A percentile compares a stretch with the other conserved stretches of the same genome.
Evolutionary conservation across 2,329 filamentous ascomycete genomes (phyloP).

Genomic region (Rutstroemia sp.): DNA sequence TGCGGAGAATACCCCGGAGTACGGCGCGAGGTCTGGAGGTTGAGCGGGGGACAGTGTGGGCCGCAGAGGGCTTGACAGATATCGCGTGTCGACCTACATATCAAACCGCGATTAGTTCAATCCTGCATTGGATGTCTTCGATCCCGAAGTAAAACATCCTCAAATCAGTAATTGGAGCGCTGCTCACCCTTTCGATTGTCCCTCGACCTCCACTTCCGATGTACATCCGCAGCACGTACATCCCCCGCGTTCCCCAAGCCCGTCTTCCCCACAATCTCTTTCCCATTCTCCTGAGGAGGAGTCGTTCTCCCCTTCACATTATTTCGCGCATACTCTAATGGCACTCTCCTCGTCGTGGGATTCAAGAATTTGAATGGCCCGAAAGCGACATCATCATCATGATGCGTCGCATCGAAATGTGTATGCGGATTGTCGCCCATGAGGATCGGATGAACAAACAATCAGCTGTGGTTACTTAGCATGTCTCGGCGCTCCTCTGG

Average conservation of each 20-base stretch:
- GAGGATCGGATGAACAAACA: not conserved
- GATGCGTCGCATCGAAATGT: not conserved
- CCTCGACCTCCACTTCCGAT: conserved; percentile 36
- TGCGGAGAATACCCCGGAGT: conserved; percentile 35
- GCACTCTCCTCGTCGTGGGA: conserved; percentile 34
- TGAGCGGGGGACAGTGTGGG: conserved; percentile 15
- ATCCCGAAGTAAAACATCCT: not conserved
- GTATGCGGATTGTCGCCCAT: not conserved
- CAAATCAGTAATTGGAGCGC: not conserved
- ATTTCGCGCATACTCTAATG: not conserved
- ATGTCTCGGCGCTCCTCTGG: too few relatives aligned
- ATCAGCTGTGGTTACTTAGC: too few relatives aligned
- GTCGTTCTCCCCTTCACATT: too few relatives aligned
- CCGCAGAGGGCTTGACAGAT: conserved; percentile 23
- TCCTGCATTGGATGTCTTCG: not conserved
- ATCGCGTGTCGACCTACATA: conserved; percentile 34
- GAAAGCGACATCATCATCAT: conserved; percentile 10
- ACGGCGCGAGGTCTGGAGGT: conserved; percentile 26
- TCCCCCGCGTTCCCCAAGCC: conserved; percentile 12
- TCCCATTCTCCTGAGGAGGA: too few relatives aligned
- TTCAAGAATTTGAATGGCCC: conserved; percentile 43
- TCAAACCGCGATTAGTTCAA: not conserved
- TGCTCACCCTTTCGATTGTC: conserved; percentile 38
- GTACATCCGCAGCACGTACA: conserved; percentile 19
- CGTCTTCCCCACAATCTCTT: too few relatives aligned